These are phyloP conservation scores for Styphnolobium japonicum DNA, from an alignment of 306 rosid species.

Conservation along the genomic window DNA sequence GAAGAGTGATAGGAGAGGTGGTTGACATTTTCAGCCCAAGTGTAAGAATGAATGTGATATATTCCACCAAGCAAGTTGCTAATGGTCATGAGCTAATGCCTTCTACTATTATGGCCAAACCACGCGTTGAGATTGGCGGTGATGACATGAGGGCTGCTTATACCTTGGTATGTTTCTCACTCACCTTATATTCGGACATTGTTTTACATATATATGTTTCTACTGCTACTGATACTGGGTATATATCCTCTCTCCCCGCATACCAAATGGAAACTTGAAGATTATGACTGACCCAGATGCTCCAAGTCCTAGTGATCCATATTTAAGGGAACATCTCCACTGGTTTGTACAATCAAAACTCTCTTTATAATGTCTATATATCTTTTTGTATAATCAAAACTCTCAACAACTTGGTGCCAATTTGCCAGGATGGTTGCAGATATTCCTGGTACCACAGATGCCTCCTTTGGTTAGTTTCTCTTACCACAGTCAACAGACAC, in stretches of 20 bases:
- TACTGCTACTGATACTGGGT: neutral
- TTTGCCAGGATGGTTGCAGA: slow-evolving; percentile 80
- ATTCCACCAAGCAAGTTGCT: slow-evolving; percentile 58
- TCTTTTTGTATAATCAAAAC: neutral
- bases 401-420: slow-evolving; percentile 4
- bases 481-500: neutral
- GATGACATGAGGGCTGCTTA: slow-evolving; percentile 74
- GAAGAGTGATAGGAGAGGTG: slow-evolving; percentile 90
- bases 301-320: slow-evolving; percentile 93
- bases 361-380: neutral
- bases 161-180: slow-evolving; percentile 55
- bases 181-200: neutral
- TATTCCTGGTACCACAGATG: slow-evolving; percentile 94
- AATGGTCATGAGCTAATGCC: slow-evolving; percentile 88
- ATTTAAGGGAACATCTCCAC: slow-evolving; percentile 77
- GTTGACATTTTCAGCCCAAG: slow-evolving; percentile 76
- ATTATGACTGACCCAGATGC: slow-evolving; percentile 96
- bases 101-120: slow-evolving; percentile 48
- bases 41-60: slow-evolving; percentile 67
- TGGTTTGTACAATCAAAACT: slow-evolving; percentile 53
- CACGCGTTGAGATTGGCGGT: slow-evolving; percentile 82
- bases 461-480: slow-evolving; percentile 62
- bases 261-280: slow-evolving; percentile 35
- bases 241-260: neutral
- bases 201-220: neutral